These are phyloP conservation scores for Graphiopsis chlorocephala DNA, from an alignment of 2,329 filamentous ascomycete species.

Conservation along the genomic window DNA sequence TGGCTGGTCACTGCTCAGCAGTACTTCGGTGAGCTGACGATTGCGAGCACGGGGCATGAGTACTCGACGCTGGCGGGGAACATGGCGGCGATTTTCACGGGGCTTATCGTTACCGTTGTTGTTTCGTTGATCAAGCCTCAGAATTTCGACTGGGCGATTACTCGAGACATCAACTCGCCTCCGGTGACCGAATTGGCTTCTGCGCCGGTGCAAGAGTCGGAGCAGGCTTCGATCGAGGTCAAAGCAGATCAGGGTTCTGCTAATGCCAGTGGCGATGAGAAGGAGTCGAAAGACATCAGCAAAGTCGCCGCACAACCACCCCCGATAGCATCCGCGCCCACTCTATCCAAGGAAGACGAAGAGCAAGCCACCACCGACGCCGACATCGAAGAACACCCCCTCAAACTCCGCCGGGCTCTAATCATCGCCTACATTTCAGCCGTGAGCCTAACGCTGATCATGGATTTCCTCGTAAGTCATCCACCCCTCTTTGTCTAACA, in stretches of 20 bases:
- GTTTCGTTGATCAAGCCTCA: conserved; percentile 39
- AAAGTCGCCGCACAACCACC: neutral
- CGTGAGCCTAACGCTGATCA: conserved; percentile 37
- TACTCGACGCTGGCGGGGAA: conserved; percentile 41
- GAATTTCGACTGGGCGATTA: conserved; percentile 41
- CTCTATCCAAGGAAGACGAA: conserved; percentile 3
- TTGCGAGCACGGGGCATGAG: conserved; percentile 39
- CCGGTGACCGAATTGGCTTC: conserved; percentile 3
- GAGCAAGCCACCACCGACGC: conserved; percentile 31
- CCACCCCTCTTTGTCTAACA: neutral
- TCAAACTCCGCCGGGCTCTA: conserved; percentile 36
- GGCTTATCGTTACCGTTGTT: conserved; percentile 39
- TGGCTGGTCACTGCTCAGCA: conserved; percentile 41
- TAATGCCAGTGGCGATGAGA: neutral
- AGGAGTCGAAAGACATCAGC: neutral
- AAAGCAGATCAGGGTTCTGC: neutral
- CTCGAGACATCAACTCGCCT: conserved; percentile 37
- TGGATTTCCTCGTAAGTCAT: conserved; percentile 35
- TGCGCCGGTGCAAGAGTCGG: neutral
- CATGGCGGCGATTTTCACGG: conserved; percentile 42
- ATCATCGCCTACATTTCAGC: conserved; percentile 38
- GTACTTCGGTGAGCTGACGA: conserved; percentile 39
- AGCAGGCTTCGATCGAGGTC: conserved; percentile 17
- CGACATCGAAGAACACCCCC: conserved; percentile 33
- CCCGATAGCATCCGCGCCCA: neutral